Evolutionary conservation across 2,329 filamentous ascomycete genomes (phyloP).

Genomic region (Pyrenophora graminea): DNA sequence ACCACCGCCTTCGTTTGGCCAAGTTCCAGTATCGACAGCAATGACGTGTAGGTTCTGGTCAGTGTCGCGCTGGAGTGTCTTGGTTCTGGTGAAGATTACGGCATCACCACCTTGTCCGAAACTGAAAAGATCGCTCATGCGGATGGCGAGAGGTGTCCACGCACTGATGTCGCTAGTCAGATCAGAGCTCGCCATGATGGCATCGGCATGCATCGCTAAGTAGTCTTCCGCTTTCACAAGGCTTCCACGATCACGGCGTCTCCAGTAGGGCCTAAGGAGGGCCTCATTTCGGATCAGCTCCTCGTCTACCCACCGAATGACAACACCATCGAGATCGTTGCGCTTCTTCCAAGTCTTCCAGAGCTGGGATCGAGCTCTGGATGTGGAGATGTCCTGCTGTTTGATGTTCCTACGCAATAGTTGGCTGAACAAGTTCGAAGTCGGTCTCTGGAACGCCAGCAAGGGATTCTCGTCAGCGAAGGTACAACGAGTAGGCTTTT

Average conservation of each 20-base stretch:
- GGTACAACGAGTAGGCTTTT: conserved; percentile 45
- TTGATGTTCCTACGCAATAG: conserved; percentile 48
- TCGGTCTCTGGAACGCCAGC: conserved; percentile 50
- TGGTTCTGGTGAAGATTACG: conserved; percentile 55
- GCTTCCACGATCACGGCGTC: conserved; percentile 44
- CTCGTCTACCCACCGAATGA: conserved; percentile 49
- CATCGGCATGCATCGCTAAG: conserved; percentile 51
- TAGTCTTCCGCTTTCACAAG: conserved; percentile 46
- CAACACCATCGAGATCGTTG: conserved; percentile 44
- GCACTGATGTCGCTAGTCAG: conserved; percentile 57
- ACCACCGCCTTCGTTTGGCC: conserved; percentile 51
- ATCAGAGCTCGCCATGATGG: conserved; percentile 58
- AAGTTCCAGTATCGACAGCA: conserved; percentile 49
- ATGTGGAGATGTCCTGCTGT: conserved; percentile 45
- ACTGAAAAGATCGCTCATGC: conserved; percentile 57
- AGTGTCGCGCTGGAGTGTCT: conserved; percentile 52
- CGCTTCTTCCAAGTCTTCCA: conserved; percentile 50
- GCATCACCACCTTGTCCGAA: conserved; percentile 60
- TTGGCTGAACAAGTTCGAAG: conserved; percentile 39
- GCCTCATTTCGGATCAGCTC: conserved; percentile 44
- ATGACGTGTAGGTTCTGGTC: conserved; percentile 47
- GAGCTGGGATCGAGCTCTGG: conserved; percentile 44
- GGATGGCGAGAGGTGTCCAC: conserved; percentile 58
- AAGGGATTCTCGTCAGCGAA: conserved; percentile 58
- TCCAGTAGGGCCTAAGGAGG: conserved; percentile 46